Percentiles rank a stretch among this genome's conserved stretches.
Conservation (phyloP, 441 rosid species). For the Croton laevigatus region DNA sequence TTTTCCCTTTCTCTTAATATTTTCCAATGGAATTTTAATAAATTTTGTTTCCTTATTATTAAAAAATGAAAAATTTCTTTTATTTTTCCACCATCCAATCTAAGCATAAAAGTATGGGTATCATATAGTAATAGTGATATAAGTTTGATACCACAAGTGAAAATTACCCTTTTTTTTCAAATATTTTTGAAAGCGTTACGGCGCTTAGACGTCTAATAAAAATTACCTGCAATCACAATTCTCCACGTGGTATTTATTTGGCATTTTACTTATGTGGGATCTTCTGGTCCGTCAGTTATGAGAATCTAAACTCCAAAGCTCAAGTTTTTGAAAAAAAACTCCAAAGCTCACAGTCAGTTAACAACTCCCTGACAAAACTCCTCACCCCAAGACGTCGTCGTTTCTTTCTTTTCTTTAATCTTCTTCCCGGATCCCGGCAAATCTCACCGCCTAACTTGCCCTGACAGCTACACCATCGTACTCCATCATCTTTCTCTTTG, state of each 20-base stretch:
- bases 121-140: too few species aligned
- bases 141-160: too few species aligned
- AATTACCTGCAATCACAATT: slow-evolving; percentile 15
- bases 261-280: slow-evolving; percentile 9
- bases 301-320: slow-evolving; percentile 3
- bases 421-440: slow-evolving; percentile 18
- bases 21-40: too few species aligned
- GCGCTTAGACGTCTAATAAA: slow-evolving; percentile 6
- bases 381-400: slow-evolving; percentile 16
- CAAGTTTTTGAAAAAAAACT: too few species aligned
- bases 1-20: too few species aligned
- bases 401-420: background rate
- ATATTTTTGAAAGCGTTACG: slow-evolving; percentile 11
- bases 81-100: too few species aligned
- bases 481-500: background rate
- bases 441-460: background rate
- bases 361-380: background rate
- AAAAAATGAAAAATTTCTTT: too few species aligned
- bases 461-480: background rate
- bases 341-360: slow-evolving; percentile 10
- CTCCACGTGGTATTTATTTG: slow-evolving; percentile 18
- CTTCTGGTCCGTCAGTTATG: slow-evolving; percentile 12
- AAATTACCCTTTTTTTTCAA: background rate
- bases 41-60: too few species aligned
- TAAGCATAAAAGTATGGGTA: too few species aligned